Evolutionary conservation across 2,329 filamentous ascomycete genomes (phyloP), one percentile per base, ranked within the genome.

Genomic region (Ophiobolus disseminans): DNA sequence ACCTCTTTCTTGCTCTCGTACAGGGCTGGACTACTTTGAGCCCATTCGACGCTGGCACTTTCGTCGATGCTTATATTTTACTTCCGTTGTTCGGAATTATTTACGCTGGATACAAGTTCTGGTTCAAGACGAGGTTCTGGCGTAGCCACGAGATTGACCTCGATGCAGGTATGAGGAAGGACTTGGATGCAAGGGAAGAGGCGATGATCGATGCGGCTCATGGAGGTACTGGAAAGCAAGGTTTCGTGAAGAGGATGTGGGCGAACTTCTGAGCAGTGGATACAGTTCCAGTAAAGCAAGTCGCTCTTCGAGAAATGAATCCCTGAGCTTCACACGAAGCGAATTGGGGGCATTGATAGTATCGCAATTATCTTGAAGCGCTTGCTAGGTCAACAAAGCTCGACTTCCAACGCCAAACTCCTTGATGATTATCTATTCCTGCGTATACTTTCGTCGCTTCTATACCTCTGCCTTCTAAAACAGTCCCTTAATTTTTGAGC

Each of bases 21-120:
- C 78, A 81, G 55, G 80, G 80, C 5, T 82, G 80, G 69, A 80
- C 76, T 3, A 80, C 78, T 1, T 74, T 83, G 16, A 76, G 72
- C n/a, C 80, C 78, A 0, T 83, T 82, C 45, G 75, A 76, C 37
- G 75, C 75, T 0, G 76, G 75, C 1, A 75, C 70, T 13, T 84
- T 83, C 50, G 78, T 83, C 1, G 75, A 81, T 48, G 79, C 78
- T 17, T 83, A 83, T 47, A 80, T 83, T 23, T 60, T 82, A 20
- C 53, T 83, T 1, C 79, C 78, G 1, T 64, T 82, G 2, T 83
- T 82, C 48, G 68, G 70, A 1, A 45, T 79, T 2, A 75, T 81
- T 19, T 78, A 74, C 26, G 49, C 78, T 14, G 71, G 68, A 0
- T 82, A 78, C 58, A 83, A 82, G 53, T 49, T 80, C 8, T 69